A percentile compares a stretch with the other conserved stretches of the same genome.
Evolutionary conservation across 352 stramenopile genomes (phyloP).

Genomic region (Phytophthora aleatoria): DNA sequence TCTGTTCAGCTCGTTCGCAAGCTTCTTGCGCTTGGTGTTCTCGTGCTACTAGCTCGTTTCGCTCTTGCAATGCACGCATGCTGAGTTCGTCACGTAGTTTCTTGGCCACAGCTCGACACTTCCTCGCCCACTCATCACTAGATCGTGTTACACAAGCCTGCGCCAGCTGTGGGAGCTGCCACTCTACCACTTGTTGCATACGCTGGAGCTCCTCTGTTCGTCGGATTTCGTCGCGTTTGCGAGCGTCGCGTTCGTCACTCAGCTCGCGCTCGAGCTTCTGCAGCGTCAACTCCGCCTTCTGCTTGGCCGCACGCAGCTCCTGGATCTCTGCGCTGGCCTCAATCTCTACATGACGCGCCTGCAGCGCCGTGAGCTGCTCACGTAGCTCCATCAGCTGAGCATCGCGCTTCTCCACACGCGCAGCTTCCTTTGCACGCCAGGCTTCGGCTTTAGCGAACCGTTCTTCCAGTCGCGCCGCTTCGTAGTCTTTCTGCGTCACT

Average conservation of each 20-base stretch:
- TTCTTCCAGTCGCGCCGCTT: constrained; percentile 47
- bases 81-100: constrained; percentile 40
- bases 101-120: constrained; percentile 41
- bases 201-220: constrained; percentile 40
- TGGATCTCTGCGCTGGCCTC: constrained; percentile 51
- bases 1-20: constrained; percentile 43
- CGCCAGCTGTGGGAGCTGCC: constrained; percentile 56
- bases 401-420: constrained; percentile 58
- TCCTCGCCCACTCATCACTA: constrained; percentile 50
- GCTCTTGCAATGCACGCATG: constrained; percentile 37
- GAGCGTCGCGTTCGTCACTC: constrained; percentile 36
- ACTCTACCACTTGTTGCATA: constrained; percentile 48
- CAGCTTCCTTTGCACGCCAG: constrained; percentile 53
- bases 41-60: constrained; percentile 37
- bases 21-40: constrained; percentile 33
- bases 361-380: constrained; percentile 49
- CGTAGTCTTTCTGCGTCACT: constrained; percentile 60
- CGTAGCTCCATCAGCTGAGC: constrained; percentile 49
- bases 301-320: constrained; percentile 43
- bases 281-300: constrained; percentile 27
- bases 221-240: constrained; percentile 40
- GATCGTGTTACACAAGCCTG: constrained; percentile 50
- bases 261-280: constrained; percentile 38
- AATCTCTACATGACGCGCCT: constrained; percentile 49
- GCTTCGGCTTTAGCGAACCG: constrained; percentile 52